These are phyloP conservation scores for Phallus indusiatus DNA, from an alignment of 768 basidiomycete genomes.

Conservation along the genomic window DNA sequence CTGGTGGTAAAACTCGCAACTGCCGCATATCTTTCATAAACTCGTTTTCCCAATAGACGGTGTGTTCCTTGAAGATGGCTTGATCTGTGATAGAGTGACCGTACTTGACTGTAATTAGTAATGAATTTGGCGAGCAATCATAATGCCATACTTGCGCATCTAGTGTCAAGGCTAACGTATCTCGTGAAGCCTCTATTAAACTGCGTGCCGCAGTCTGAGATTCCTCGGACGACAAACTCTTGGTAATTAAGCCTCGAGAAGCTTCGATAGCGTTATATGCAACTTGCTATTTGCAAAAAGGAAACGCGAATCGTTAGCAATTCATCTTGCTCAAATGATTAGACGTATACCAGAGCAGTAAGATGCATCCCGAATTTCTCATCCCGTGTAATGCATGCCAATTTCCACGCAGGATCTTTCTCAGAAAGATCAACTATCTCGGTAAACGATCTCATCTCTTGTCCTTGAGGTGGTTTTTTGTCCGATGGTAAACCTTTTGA, in stretches of 20 bases:
- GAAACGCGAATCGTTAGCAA: neutral
- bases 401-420: slow-evolving; percentile 53
- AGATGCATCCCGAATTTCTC: slow-evolving; percentile 93
- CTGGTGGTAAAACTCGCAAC: slow-evolving; percentile 80
- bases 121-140: neutral
- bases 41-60: slow-evolving; percentile 79
- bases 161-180: slow-evolving; percentile 62
- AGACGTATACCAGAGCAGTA: slow-evolving; percentile 54
- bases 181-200: slow-evolving; percentile 66
- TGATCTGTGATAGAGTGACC: slow-evolving; percentile 80
- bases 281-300: slow-evolving; percentile 1
- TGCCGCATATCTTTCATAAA: slow-evolving; percentile 91
- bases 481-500: slow-evolving; percentile 49
- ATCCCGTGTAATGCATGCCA: slow-evolving; percentile 62
- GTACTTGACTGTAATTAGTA: slow-evolving; percentile 35
- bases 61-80: slow-evolving; percentile 69
- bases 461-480: slow-evolving; percentile 38
- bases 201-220: slow-evolving; percentile 34
- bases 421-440: slow-evolving; percentile 36
- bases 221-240: neutral
- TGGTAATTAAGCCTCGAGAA: neutral
- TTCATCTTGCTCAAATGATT: slow-evolving; percentile 7
- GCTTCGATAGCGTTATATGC: slow-evolving; percentile 1
- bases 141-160: slow-evolving; percentile 55
- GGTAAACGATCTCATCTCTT: slow-evolving; percentile 46